A percentile compares a stretch with the other conserved stretches of the same genome.
Evolutionary conservation across 768 basidiomycete genomes (phyloP).

Genomic region (Suillus discolor): DNA sequence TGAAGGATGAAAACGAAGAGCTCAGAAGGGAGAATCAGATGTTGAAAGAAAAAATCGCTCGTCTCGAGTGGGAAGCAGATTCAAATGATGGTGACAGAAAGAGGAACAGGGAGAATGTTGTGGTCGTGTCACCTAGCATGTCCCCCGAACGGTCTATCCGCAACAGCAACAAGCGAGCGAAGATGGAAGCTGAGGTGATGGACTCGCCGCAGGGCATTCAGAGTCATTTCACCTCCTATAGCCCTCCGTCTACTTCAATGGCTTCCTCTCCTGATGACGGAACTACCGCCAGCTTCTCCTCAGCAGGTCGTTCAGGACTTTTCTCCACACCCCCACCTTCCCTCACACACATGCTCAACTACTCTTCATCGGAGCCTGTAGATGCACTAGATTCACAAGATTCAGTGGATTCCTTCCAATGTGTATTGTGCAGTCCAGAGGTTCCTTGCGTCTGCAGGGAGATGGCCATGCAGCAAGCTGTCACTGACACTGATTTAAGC

Average conservation of each 20-base stretch:
- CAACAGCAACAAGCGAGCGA: conserved; percentile 38
- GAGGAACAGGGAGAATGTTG: conserved; percentile 57
- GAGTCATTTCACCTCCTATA: conserved; percentile 24
- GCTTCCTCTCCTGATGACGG: conserved; percentile 53
- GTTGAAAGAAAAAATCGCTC: conserved; percentile 54
- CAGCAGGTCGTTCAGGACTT: conserved; percentile 27
- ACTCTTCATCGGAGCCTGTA: conserved; percentile 36
- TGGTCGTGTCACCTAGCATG: conserved; percentile 31
- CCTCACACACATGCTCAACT: conserved; percentile 36
- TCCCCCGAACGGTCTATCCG: conserved; percentile 27
- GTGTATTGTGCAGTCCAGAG: conserved; percentile 75
- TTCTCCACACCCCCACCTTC: conserved; percentile 33
- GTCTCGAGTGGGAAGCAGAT: conserved; percentile 42
- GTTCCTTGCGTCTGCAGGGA: conserved; percentile 81
- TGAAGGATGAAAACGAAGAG: conserved; percentile 85
- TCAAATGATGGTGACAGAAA: conserved; percentile 50
- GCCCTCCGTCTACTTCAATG: conserved; percentile 48
- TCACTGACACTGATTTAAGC: conserved; percentile 20
- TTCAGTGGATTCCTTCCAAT: conserved; percentile 41
- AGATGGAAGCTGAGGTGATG: conserved; percentile 27
- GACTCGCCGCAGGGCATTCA: conserved; percentile 19
- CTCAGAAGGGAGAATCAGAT: conserved; percentile 67
- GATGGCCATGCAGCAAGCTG: conserved; percentile 51
- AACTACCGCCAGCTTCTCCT: conserved; percentile 33
- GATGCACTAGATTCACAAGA: conserved; percentile 27